Conservation (phyloP, 2,329 filamentous ascomycete genomes). For the Intubia oerlemansii region DNA sequence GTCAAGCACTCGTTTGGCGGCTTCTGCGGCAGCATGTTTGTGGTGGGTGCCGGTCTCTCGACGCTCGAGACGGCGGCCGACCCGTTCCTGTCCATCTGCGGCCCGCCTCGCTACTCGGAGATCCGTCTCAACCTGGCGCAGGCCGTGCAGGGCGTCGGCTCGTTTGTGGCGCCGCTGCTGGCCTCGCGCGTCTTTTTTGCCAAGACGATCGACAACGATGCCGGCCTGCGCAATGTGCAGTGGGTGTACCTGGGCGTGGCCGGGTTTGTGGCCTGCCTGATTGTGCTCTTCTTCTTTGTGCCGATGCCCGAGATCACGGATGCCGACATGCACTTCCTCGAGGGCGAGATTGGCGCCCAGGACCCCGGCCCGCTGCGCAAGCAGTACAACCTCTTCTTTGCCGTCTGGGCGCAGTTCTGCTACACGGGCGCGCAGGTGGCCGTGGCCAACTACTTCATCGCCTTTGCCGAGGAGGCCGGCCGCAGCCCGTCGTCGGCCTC, state of each 20-base stretch:
- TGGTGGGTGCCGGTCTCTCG: slow-evolving; percentile 17
- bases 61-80: slow-evolving; percentile 38
- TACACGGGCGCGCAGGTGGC: slow-evolving; percentile 39
- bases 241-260: slow-evolving; percentile 44
- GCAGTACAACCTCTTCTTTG: slow-evolving; percentile 39
- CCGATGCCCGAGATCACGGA: slow-evolving; percentile 31
- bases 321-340: slow-evolving; percentile 36
- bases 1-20: slow-evolving; percentile 33
- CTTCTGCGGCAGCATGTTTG: slow-evolving; percentile 36
- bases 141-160: slow-evolving; percentile 35
- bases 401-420: slow-evolving; percentile 38
- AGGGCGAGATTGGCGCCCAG: slow-evolving; percentile 17
- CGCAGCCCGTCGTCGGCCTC: slow-evolving; percentile 11
- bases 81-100: slow-evolving; percentile 29
- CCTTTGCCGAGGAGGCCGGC: slow-evolving; percentile 18
- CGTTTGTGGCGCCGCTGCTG: slow-evolving; percentile 34
- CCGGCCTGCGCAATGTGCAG: slow-evolving; percentile 36
- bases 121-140: slow-evolving; percentile 37
- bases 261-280: slow-evolving; percentile 33
- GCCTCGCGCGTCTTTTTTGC: slow-evolving; percentile 41
- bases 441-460: slow-evolving; percentile 32
- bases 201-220: slow-evolving; percentile 22
- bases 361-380: slow-evolving; percentile 30
- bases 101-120: slow-evolving; percentile 35
- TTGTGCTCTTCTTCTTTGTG: slow-evolving; percentile 35